Conservation (phyloP, 441 rosid species). For the Raphanus hybrid region DNA sequence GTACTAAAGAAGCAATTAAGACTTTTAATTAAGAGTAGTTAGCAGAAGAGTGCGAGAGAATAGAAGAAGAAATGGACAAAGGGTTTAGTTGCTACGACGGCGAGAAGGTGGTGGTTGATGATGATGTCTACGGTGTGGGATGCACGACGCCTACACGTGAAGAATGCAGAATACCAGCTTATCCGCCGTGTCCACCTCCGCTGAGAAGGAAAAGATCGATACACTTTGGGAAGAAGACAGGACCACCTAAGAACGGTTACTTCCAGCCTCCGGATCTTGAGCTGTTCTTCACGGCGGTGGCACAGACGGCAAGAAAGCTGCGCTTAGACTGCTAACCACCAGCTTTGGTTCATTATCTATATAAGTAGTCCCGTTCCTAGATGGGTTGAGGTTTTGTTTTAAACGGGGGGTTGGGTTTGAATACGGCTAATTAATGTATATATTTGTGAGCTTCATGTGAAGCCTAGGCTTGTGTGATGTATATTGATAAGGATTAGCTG, state of each 20-base stretch:
- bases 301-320: slow-evolving; percentile 34
- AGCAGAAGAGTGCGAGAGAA: not conserved
- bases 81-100: slow-evolving; percentile 2
- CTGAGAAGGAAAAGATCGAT: slow-evolving; percentile 57
- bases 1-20: slow-evolving; percentile 32
- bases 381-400: not conserved
- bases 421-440: slow-evolving; percentile 4
- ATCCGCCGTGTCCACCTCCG: slow-evolving; percentile 64
- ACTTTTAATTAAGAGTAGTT: not conserved
- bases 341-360: slow-evolving; percentile 3
- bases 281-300: slow-evolving; percentile 48
- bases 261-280: slow-evolving; percentile 84
- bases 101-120: slow-evolving; percentile 16
- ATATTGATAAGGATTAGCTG: not conserved
- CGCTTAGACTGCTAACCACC: slow-evolving; percentile 10
- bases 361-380: slow-evolving; percentile 8
- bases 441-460: not conserved
- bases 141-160: slow-evolving; percentile 65
- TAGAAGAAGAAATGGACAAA: slow-evolving; percentile 18
- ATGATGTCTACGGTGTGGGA: slow-evolving; percentile 44
- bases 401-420: slow-evolving; percentile 24
- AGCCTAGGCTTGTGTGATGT: slow-evolving; percentile 6
- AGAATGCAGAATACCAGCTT: slow-evolving; percentile 50
- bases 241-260: slow-evolving; percentile 67
- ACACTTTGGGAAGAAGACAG: slow-evolving; percentile 25